These are phyloP conservation scores for Paraurostyla sp. DNA, from an alignment of 73 alveolate genomes.

Conservation along the genomic window DNA sequence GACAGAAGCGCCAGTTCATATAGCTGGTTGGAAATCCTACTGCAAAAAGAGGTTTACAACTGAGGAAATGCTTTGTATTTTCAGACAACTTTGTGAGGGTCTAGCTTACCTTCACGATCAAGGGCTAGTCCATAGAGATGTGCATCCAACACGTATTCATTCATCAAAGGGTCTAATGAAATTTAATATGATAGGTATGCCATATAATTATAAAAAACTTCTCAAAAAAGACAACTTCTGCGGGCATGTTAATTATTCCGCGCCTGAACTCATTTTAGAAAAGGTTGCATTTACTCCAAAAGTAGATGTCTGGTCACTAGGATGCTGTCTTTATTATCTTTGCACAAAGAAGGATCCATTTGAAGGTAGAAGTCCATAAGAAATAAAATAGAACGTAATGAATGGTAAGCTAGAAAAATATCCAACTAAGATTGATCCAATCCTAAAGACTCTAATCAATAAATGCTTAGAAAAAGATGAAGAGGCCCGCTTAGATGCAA, in stretches of 20 bases:
- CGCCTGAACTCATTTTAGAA: conserved; percentile 75
- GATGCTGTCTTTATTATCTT: conserved; percentile 84
- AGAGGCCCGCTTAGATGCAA: conserved; percentile 54
- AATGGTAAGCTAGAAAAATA: conserved; percentile 46
- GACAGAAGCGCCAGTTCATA: conserved; percentile 75
- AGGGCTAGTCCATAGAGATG: conserved; percentile 67
- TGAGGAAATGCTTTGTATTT: conserved; percentile 64
- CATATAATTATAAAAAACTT: conserved; percentile 71
- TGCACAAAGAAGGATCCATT: conserved; percentile 83
- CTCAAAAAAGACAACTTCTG: conserved; percentile 75
- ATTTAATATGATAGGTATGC: conserved; percentile 78
- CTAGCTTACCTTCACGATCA: conserved; percentile 62
- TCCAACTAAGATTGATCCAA: conserved; percentile 43
- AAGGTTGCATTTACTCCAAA: conserved; percentile 49
- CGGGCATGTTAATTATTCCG: conserved; percentile 76
- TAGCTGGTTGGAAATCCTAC: conserved; percentile 70
- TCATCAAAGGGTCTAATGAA: conserved; percentile 59
- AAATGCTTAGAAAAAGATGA: conserved; percentile 63
- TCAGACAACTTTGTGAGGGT: conserved; percentile 63
- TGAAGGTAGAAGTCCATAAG: conserved; percentile 78
- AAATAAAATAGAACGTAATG: conserved; percentile 66
- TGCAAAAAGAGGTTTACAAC: conserved; percentile 71
- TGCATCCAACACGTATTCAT: conserved; percentile 79
- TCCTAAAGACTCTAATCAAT: conserved; percentile 50
- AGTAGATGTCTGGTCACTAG: conserved; percentile 88